Conservation (phyloP, 2,329 filamentous ascomycete species). For the Aspergillus sp. region DNA sequence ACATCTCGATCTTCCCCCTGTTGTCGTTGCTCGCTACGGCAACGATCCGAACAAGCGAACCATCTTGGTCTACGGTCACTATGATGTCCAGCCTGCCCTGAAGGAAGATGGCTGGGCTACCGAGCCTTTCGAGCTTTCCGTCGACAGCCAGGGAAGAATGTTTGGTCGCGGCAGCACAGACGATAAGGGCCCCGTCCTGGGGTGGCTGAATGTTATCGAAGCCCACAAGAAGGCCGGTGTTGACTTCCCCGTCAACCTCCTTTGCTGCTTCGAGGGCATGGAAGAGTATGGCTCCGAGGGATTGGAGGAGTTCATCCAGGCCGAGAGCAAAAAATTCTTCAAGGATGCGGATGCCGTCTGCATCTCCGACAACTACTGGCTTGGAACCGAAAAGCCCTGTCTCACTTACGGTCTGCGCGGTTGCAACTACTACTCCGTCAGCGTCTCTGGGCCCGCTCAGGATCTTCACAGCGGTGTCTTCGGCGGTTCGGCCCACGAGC, state of each 20-base stretch:
- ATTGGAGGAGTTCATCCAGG: slow-evolving; percentile 88
- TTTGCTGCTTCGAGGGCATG: slow-evolving; percentile 99
- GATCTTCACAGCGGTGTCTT: slow-evolving; percentile 97
- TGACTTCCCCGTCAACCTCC: slow-evolving; percentile 93
- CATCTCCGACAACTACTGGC: slow-evolving; percentile 99
- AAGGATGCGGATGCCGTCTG: slow-evolving; percentile 94
- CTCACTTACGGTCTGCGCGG: slow-evolving; percentile 95
- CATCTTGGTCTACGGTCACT: slow-evolving; percentile 96
- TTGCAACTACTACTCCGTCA: slow-evolving; percentile 95
- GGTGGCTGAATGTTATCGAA: slow-evolving; percentile 97
- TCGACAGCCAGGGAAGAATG: slow-evolving; percentile 92
- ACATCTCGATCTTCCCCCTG: slow-evolving; percentile 85
- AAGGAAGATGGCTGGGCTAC: slow-evolving; percentile 94
- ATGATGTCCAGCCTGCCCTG: slow-evolving; percentile 94
- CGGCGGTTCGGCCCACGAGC: slow-evolving; percentile 92
- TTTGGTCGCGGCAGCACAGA: slow-evolving; percentile 93
- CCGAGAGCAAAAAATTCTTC: slow-evolving; percentile 91
- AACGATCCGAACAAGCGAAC: slow-evolving; percentile 90
- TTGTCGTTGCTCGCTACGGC: slow-evolving; percentile 88
- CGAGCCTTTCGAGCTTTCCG: slow-evolving; percentile 82
- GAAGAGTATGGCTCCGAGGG: slow-evolving; percentile 98
- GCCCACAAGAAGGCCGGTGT: slow-evolving; percentile 93
- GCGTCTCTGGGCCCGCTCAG: slow-evolving; percentile 84
- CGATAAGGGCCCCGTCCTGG: slow-evolving; percentile 95
- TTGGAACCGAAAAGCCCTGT: slow-evolving; percentile 97